phyloP scores from a whole-genome alignment of 164 flowering plant species.

The Sextonia rubra region DNA sequence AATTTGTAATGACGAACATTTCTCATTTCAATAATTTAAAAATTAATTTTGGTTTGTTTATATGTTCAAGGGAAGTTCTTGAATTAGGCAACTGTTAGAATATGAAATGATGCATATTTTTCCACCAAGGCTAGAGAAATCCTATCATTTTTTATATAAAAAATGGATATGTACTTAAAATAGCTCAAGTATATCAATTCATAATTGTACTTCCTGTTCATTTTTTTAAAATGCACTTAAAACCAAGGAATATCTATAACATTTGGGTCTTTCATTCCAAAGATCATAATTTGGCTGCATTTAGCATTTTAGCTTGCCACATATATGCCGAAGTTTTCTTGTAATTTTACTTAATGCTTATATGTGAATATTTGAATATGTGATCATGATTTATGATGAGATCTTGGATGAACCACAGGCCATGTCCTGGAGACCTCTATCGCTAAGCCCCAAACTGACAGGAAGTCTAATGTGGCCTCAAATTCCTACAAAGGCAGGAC shows the following conservation, averaged over 20 bases:
- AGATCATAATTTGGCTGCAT: neutral
- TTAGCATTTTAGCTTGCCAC: neutral
- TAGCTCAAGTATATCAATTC: no score
- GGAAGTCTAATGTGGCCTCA: conserved; percentile 46
- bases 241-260: no score
- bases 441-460: conserved; percentile 91
- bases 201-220: no score
- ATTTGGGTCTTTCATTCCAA: neutral
- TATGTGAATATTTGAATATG: no score
- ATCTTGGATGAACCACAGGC: conserved; percentile 41
- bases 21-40: neutral
- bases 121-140: no score
- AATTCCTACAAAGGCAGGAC: conserved; percentile 36
- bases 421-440: conserved; percentile 77
- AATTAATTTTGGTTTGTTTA: neutral
- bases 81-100: no score
- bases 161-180: no score
- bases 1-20: neutral
- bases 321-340: neutral
- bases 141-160: no score
- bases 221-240: no score
- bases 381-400: neutral
- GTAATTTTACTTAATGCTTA: neutral
- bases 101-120: no score
- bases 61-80: no score